phyloP scores from a whole-genome alignment of 768 basidiomycete species.

The Pulveroboletus sp. region DNA sequence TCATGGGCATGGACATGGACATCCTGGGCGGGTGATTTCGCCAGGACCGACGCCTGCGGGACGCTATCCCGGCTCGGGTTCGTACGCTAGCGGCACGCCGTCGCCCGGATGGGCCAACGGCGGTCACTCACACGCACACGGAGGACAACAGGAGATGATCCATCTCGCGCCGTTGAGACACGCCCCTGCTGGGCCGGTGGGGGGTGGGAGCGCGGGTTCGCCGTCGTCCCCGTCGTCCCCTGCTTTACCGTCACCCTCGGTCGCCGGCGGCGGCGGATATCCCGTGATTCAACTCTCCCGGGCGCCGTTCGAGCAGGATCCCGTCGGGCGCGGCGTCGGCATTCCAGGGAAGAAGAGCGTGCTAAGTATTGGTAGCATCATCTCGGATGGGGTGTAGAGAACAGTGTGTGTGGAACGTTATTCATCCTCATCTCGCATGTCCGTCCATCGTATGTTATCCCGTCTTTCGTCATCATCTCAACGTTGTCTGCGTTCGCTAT shows the following conservation, averaged over 20 bases:
- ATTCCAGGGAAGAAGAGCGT: constrained; percentile 54
- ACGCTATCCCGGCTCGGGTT: constrained; percentile 10
- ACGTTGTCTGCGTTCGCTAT: not conserved
- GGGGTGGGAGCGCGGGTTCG: constrained; percentile 11
- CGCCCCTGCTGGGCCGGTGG: constrained; percentile 4
- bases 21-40: constrained; percentile 15
- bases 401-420: not conserved
- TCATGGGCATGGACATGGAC: constrained; percentile 14
- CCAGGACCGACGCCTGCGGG: constrained; percentile 17
- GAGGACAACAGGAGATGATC: constrained; percentile 31
- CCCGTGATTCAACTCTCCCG: constrained; percentile 31
- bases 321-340: constrained; percentile 18
- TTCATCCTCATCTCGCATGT: too few relatives aligned
- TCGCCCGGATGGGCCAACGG: constrained; percentile 20
- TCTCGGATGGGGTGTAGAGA: constrained; percentile 41
- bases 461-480: not conserved
- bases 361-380: constrained; percentile 68
- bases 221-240: constrained; percentile 30
- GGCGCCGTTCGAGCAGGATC: constrained; percentile 31
- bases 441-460: constrained; percentile 8
- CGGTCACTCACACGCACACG: constrained; percentile 13
- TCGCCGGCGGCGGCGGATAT: constrained; percentile 16
- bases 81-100: constrained; percentile 6
- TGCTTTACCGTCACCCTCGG: constrained; percentile 20
- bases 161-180: constrained; percentile 35